These are phyloP conservation scores for Bruguiera sexangula DNA, from an alignment of 345 rosid species.

Conservation along the genomic window DNA sequence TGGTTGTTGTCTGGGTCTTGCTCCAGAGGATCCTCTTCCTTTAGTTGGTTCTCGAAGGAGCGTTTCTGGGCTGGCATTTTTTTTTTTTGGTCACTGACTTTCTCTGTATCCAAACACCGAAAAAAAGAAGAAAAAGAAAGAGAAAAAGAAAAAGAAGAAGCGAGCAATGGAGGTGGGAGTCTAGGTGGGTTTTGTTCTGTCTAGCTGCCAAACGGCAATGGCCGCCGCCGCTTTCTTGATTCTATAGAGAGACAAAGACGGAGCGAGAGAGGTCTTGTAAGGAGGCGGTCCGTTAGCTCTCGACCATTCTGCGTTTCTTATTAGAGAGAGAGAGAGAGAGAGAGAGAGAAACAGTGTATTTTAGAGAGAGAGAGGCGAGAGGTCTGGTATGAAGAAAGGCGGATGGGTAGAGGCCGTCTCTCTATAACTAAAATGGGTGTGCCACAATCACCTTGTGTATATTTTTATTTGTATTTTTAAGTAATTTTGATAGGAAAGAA, in stretches of 20 bases:
- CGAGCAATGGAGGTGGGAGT: no score
- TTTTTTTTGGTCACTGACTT: neutral
- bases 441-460: no score
- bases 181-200: no score
- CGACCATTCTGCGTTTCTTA: neutral
- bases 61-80: constrained; percentile 31
- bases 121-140: neutral
- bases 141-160: neutral
- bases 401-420: no score
- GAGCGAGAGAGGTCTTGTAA: neutral
- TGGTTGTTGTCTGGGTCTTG: neutral
- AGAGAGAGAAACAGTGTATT: neutral
- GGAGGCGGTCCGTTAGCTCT: neutral
- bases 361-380: neutral
- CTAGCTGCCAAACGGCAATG: neutral
- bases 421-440: no score
- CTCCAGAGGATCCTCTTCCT: constrained; percentile 9
- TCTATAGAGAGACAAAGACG: neutral
- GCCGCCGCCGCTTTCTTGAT: neutral
- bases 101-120: neutral
- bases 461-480: no score
- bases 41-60: constrained; percentile 8
- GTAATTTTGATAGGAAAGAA: no score
- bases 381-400: no score
- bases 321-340: neutral